Conservation (phyloP, 2,329 filamentous ascomycete species). For the Fusarium tuaranense region DNA sequence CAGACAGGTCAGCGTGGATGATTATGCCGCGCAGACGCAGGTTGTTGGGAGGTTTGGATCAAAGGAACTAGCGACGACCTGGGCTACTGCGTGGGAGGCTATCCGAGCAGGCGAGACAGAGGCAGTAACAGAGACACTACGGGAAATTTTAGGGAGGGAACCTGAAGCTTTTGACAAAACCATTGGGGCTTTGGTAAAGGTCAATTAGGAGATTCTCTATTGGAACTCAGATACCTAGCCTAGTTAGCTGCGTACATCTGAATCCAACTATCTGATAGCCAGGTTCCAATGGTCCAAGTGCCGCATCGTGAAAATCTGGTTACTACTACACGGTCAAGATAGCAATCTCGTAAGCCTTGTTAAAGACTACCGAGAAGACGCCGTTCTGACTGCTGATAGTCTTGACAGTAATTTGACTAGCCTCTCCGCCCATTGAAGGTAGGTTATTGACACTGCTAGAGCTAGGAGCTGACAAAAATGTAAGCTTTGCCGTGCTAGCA, state of each 20-base stretch:
- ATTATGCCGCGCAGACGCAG: slow-evolving; percentile 19
- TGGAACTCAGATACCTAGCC: background rate
- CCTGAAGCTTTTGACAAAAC: slow-evolving; percentile 29
- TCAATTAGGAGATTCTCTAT: background rate
- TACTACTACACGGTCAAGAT: background rate
- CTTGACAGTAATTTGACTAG: background rate
- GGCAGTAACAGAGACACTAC: background rate
- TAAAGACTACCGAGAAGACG: background rate
- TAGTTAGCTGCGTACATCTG: background rate
- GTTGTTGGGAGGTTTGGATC: slow-evolving; percentile 18
- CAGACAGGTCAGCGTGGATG: slow-evolving; percentile 22
- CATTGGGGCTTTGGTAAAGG: slow-evolving; percentile 4
- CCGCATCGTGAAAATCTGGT: background rate
- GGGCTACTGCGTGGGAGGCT: slow-evolving; percentile 37
- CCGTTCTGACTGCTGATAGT: background rate
- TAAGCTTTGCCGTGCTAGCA: background rate
- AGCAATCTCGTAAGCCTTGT: background rate
- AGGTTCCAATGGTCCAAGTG: background rate
- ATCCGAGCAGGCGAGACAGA: slow-evolving; percentile 29
- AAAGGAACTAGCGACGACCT: slow-evolving; percentile 1
- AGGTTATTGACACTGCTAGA: background rate
- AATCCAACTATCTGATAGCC: background rate
- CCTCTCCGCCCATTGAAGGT: background rate
- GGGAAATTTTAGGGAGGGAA: slow-evolving; percentile 16
- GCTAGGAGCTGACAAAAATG: background rate